These are phyloP conservation scores for Bipolaris cookei DNA, from an alignment of 2,329 filamentous ascomycete species.

Conservation along the genomic window DNA sequence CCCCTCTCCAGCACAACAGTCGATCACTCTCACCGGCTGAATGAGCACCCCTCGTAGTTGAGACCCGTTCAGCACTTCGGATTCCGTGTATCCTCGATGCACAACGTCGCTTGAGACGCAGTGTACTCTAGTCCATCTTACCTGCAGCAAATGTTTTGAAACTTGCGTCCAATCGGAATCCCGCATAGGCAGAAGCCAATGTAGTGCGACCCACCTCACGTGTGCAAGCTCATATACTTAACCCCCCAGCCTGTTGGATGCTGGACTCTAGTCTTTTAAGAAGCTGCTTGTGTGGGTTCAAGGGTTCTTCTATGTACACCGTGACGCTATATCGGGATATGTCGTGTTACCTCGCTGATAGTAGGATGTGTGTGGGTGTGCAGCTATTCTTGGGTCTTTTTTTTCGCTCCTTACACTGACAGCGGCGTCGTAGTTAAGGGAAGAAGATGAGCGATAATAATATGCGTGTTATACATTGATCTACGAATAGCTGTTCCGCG, in stretches of 20 bases:
- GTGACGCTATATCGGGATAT: neutral
- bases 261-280: neutral
- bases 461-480: no score
- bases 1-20: neutral
- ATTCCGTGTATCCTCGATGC: neutral
- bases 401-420: neutral
- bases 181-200: constrained; percentile 11
- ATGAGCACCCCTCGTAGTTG: neutral
- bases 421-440: neutral
- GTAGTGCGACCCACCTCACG: constrained; percentile 16
- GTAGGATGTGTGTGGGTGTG: neutral
- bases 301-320: neutral
- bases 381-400: neutral
- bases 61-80: neutral
- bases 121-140: constrained; percentile 20
- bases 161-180: constrained; percentile 34
- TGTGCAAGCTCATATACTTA: constrained; percentile 26
- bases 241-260: neutral
- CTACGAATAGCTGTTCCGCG: no score
- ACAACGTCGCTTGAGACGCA: constrained; percentile 6
- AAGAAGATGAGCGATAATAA: neutral
- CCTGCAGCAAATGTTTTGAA: constrained; percentile 35
- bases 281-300: neutral
- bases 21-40: neutral
- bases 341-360: neutral